Evolutionary conservation across 2,329 filamentous ascomycete genomes (phyloP).

Genomic region (Penicillium sp.): DNA sequence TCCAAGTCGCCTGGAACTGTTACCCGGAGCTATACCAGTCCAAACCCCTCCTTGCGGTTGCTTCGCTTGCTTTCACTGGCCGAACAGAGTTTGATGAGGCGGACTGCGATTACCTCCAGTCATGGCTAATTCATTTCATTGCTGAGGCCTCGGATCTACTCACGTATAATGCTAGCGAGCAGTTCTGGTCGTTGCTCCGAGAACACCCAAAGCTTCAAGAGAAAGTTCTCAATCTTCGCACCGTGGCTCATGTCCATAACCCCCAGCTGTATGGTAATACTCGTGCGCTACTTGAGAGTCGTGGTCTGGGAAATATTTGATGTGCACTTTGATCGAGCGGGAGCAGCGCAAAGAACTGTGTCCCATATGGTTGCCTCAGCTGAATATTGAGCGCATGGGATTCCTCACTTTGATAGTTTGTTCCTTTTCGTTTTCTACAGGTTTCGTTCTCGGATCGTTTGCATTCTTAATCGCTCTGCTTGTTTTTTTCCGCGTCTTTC

Average conservation of each 20-base stretch:
- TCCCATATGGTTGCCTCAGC: neutral
- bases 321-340: no score
- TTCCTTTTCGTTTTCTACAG: neutral
- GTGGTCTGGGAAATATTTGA: neutral
- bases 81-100: neutral
- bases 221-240: neutral
- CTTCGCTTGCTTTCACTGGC: neutral
- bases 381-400: no score
- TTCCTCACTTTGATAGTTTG: neutral
- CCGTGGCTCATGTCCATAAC: neutral
- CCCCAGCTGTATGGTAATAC: neutral
- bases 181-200: conserved; percentile 10
- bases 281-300: neutral
- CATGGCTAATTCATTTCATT: conserved; percentile 15
- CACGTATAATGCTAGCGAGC: neutral
- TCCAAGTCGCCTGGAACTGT: conserved; percentile 22
- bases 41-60: conserved; percentile 7
- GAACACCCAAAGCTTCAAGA: neutral
- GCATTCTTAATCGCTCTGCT: neutral
- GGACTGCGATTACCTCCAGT: conserved; percentile 6
- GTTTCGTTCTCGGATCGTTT: neutral
- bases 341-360: no score
- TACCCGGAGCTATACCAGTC: conserved; percentile 15
- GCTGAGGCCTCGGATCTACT: conserved; percentile 14
- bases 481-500: neutral